These are phyloP conservation scores for Botryotinia narcissicola DNA, from an alignment of 2,329 filamentous ascomycete genomes.

Conservation along the genomic window DNA sequence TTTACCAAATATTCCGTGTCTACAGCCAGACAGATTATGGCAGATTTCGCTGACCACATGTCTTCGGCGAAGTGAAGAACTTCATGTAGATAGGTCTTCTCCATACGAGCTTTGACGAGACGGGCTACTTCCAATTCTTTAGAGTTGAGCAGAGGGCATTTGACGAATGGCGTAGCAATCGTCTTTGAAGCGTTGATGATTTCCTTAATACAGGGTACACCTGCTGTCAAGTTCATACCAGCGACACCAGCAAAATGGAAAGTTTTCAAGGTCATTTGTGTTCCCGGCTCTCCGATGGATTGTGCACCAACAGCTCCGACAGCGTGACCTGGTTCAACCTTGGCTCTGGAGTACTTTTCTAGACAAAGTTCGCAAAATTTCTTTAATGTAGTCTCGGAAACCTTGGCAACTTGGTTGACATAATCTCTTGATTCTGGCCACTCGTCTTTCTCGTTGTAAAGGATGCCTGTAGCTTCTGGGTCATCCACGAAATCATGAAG, in stretches of 20 bases:
- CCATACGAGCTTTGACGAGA: conserved; percentile 88
- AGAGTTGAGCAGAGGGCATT: conserved; percentile 77
- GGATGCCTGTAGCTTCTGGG: conserved; percentile 33
- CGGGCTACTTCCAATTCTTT: conserved; percentile 75
- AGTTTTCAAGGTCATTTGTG: conserved; percentile 98
- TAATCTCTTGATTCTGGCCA: conserved; percentile 24
- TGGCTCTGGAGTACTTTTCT: conserved; percentile 85
- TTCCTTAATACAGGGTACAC: conserved; percentile 99
- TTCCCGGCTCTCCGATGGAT: conserved; percentile 96
- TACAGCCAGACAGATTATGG: conserved; percentile 77
- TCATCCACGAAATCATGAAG: conserved; percentile 46
- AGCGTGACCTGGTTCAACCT: conserved; percentile 90
- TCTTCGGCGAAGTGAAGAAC: conserved; percentile 80
- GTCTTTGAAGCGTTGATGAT: conserved; percentile 97
- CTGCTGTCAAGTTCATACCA: conserved; percentile 98
- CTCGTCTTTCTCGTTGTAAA: conserved; percentile 36
- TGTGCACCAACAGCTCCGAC: conserved; percentile 96
- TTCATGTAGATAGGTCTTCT: conserved; percentile 89
- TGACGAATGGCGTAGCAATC: conserved; percentile 93
- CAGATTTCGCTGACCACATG: conserved; percentile 74
- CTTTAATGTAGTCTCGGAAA: conserved; percentile 70
- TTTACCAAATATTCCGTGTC: conserved; percentile 75
- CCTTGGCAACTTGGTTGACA: conserved; percentile 63
- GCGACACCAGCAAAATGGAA: conserved; percentile 99
- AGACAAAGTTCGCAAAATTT: conserved; percentile 80